Evolutionary conservation across 1,139 yeast species (phyloP), one percentile per base, ranked within the genome.

Genomic region (Candida anutae): DNA sequence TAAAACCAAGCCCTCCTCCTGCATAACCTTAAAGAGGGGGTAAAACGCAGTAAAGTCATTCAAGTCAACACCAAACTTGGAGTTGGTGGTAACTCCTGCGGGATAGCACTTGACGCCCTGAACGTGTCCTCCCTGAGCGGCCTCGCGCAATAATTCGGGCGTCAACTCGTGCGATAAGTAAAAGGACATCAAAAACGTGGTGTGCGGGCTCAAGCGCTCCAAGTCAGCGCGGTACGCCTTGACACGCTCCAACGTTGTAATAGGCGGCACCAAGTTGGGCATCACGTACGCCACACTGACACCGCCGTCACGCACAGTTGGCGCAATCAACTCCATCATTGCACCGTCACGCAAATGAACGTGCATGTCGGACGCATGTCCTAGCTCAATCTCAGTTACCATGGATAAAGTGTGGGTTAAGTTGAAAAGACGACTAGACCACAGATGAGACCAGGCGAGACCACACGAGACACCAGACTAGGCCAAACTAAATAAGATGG

Each of bases 1-100:
- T 46, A 90, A 69, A 10, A 90, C 79, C 47, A 90, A 59, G 28
- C 74, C 70, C 36, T 81, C 72, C 39, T 74, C 68, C 55, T 90
- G 81, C 88, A 90, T 78, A 13, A 84, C 94, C 45, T 80, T 70
- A 49, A 90, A 90, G 8, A 90, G 69, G 4, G 95, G 95, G 52
- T 87, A 90, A 48, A 87, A 93, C 4, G 71, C 76, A 28, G 78
- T 72, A 53, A 90, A 90, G 46, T 90, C 94, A 43, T 87, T 84
- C 16, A 93, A 93, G 52, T 81, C 90, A 20, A 90, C 96, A 24
- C 98, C 98, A n/a, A 79, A 84, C 28, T 71, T 58, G 5, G 95
- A 84, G 58, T 90, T 93, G 27, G 99, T 90, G 10, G 99, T 90
- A 19, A 93, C 99, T 26, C 99, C 99, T 2, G 97, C 96, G 17